Percentiles rank a stretch among this genome's conserved stretches.
These are phyloP conservation scores for Taphrina pruni DNA, from an alignment of 1,139 yeast species.

Conservation along the genomic window DNA sequence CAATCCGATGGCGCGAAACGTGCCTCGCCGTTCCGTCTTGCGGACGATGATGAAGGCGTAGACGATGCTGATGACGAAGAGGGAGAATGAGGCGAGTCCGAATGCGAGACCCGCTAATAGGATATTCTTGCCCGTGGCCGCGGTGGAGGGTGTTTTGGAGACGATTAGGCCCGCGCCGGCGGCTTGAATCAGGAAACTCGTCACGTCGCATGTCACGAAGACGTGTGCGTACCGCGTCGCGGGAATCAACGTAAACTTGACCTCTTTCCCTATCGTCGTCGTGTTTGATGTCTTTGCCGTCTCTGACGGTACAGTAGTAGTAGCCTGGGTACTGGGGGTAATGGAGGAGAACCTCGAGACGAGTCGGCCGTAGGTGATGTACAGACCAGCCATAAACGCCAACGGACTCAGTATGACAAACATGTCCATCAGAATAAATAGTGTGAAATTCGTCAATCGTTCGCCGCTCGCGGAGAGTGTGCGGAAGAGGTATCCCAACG, in stretches of 20 bases:
- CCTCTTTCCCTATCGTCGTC: too few species aligned
- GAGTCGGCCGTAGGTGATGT: conserved; percentile 36
- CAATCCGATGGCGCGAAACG: conserved; percentile 2
- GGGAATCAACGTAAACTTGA: background rate
- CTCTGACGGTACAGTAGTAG: too few species aligned
- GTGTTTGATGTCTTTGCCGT: too few species aligned
- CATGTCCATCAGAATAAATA: conserved; percentile 31
- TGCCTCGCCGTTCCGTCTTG: background rate
- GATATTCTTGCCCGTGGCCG: conserved; percentile 46
- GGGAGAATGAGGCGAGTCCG: conserved; percentile 54
- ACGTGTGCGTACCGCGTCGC: conserved; percentile 43
- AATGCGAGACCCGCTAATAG: conserved; percentile 50
- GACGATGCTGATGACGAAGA: conserved; percentile 48
- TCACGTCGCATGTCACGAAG: conserved; percentile 58
- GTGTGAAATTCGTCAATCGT: conserved; percentile 14
- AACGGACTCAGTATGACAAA: conserved; percentile 36
- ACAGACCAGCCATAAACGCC: conserved; percentile 39
- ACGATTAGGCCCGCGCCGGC: conserved; percentile 57
- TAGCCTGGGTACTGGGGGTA: too few species aligned
- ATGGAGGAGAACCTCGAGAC: too few species aligned
- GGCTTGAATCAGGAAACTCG: conserved; percentile 56
- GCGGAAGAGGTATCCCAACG: conserved; percentile 34
- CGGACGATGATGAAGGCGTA: conserved; percentile 39
- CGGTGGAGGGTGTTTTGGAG: conserved; percentile 10
- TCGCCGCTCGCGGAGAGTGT: conserved; percentile 21